phyloP scores from a whole-genome alignment of 1,284 basidiomycete genomes.

The Ustilago nuda region DNA sequence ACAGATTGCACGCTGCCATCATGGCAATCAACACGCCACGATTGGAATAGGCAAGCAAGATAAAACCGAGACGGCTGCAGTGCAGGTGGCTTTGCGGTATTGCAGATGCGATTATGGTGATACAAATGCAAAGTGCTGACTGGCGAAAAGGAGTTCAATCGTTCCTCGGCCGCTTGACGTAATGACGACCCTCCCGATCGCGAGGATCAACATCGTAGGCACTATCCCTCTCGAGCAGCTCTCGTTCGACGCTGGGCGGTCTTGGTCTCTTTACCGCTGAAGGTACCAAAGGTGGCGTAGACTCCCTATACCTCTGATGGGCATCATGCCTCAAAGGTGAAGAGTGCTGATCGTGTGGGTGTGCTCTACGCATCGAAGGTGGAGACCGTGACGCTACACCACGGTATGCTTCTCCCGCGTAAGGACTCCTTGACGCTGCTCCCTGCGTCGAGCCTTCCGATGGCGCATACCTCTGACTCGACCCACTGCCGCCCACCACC shows the following conservation, averaged over 20 bases:
- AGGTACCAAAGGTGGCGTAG: slow-evolving; percentile 21
- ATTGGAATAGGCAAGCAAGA: no score
- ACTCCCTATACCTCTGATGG: slow-evolving; percentile 19
- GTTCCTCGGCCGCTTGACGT: slow-evolving; percentile 37
- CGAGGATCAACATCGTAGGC: slow-evolving; percentile 12
- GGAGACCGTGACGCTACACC: slow-evolving; percentile 20
- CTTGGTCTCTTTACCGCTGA: slow-evolving; percentile 32
- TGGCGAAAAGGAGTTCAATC: slow-evolving; percentile 13
- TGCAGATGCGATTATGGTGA: neutral
- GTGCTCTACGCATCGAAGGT: slow-evolving; percentile 10
- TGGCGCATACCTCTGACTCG: slow-evolving; percentile 10
- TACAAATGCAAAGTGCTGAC: slow-evolving; percentile 24
- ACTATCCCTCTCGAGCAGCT: slow-evolving; percentile 28
- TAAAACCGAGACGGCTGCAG: no score
- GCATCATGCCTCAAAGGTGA: slow-evolving; percentile 23
- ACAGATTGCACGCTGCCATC: neutral
- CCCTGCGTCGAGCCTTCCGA: slow-evolving; percentile 20
- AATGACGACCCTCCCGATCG: slow-evolving; percentile 5
- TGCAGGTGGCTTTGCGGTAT: neutral
- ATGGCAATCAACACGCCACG: neutral
- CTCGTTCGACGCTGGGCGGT: slow-evolving; percentile 26
- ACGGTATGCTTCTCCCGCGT: slow-evolving; percentile 11
- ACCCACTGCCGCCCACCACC: neutral
- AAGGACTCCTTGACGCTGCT: slow-evolving; percentile 9
- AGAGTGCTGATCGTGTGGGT: slow-evolving; percentile 17